These are phyloP conservation scores for Termitomyces sp. DNA, from an alignment of 768 basidiomycete species.

Conservation along the genomic window DNA sequence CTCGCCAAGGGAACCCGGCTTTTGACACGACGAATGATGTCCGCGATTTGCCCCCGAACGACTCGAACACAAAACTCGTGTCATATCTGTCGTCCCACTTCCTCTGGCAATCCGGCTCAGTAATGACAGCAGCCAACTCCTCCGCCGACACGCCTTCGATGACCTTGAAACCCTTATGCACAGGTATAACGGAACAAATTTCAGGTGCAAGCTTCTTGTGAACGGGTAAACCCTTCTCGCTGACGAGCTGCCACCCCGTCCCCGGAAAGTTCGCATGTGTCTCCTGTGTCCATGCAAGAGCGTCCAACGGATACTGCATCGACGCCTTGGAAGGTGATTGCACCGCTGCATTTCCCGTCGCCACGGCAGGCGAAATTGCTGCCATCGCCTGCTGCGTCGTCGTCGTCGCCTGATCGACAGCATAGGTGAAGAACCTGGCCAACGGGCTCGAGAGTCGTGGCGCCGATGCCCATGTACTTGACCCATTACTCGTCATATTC, in stretches of 20 bases:
- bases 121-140: slow-evolving; percentile 74
- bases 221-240: slow-evolving; percentile 71
- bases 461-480: slow-evolving; percentile 45
- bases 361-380: slow-evolving; percentile 58
- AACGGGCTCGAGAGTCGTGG: slow-evolving; percentile 70
- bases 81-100: slow-evolving; percentile 88
- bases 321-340: slow-evolving; percentile 60
- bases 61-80: slow-evolving; percentile 62
- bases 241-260: slow-evolving; percentile 71
- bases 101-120: slow-evolving; percentile 64
- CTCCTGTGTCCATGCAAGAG: slow-evolving; percentile 73
- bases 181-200: slow-evolving; percentile 75
- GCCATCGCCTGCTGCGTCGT: slow-evolving; percentile 78
- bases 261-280: slow-evolving; percentile 54
- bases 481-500: slow-evolving; percentile 10
- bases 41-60: slow-evolving; percentile 68
- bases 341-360: slow-evolving; percentile 31
- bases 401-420: slow-evolving; percentile 66
- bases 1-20: slow-evolving; percentile 86
- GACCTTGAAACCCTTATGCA: slow-evolving; percentile 86
- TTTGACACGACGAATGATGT: slow-evolving; percentile 72
- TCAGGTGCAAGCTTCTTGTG: slow-evolving; percentile 72
- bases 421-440: slow-evolving; percentile 65
- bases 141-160: slow-evolving; percentile 93
- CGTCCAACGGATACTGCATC: slow-evolving; percentile 79